Evolutionary conservation across 306 rosid species (phyloP).

Genomic region (Sechiopsis laciniata): DNA sequence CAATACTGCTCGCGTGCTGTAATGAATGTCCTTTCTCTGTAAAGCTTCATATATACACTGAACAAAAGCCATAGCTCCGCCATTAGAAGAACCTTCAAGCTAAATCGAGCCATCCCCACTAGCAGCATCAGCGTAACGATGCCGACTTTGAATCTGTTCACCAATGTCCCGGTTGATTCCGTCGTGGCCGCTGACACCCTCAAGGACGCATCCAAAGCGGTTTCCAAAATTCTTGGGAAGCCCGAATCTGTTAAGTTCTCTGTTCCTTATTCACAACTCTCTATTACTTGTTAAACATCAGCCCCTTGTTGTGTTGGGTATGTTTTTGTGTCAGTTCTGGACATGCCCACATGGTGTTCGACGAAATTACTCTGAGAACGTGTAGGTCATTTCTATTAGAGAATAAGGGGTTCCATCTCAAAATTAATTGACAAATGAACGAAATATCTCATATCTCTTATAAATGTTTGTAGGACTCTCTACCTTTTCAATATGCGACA

Average conservation of each 20-base stretch:
- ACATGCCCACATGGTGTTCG: constrained; percentile 41
- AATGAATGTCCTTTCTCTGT: no score
- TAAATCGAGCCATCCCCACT: background rate
- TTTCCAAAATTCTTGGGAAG: constrained; percentile 79
- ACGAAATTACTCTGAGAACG: constrained; percentile 35
- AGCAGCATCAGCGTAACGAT: constrained; percentile 25
- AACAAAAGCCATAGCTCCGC: background rate
- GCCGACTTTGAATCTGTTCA: constrained; percentile 81
- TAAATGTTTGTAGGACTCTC: no score
- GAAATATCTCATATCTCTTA: no score
- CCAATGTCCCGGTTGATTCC: constrained; percentile 80
- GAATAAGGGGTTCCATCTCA: no score
- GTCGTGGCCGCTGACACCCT: constrained; percentile 83
- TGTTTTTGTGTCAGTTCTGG: background rate
- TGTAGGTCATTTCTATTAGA: constrained; percentile 9
- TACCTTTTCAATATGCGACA: no score
- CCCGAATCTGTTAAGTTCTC: constrained; percentile 70
- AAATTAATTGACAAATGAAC: no score
- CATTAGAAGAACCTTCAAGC: background rate
- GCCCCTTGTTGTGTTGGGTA: background rate
- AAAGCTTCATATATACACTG: background rate
- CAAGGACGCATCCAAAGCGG: constrained; percentile 87
- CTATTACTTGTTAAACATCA: background rate
- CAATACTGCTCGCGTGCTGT: no score
- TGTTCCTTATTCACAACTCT: background rate